A percentile compares a stretch with the other conserved stretches of the same genome.
Evolutionary conservation across 805 yeast species (phyloP).

Genomic region (Saccharomycopsis amapae): DNA sequence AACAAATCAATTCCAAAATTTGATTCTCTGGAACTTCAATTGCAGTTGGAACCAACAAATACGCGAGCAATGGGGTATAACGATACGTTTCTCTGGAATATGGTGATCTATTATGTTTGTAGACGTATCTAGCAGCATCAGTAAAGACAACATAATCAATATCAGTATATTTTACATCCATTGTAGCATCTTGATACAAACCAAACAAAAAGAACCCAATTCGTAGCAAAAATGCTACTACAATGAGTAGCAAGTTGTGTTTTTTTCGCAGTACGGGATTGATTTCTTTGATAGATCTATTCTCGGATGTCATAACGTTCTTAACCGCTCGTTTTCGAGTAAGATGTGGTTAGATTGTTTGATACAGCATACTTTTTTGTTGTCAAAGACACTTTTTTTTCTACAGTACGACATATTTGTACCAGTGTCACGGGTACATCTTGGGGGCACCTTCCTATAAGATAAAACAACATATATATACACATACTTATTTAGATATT

Average conservation of each 20-base stretch:
- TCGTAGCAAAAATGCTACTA: slow-evolving; percentile 35
- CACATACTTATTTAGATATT: slow-evolving; percentile 13
- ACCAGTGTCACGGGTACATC: too few relatives aligned
- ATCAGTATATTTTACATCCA: slow-evolving; percentile 85
- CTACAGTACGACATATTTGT: too few relatives aligned
- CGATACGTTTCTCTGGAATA: slow-evolving; percentile 82
- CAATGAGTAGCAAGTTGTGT: too few relatives aligned
- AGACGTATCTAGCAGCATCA: slow-evolving; percentile 77
- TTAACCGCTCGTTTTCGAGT: too few relatives aligned
- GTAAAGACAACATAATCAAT: slow-evolving; percentile 91
- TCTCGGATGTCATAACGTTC: too few relatives aligned
- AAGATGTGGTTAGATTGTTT: too few relatives aligned
- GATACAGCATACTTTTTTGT: too few relatives aligned
- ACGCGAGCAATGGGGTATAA: slow-evolving; percentile 85
- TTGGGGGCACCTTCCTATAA: too few relatives aligned
- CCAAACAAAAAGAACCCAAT: slow-evolving; percentile 70
- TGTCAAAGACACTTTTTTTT: too few relatives aligned
- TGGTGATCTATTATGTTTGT: slow-evolving; percentile 50
- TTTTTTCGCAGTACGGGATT: too few relatives aligned
- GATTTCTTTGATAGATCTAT: too few relatives aligned
- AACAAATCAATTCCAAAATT: slow-evolving; percentile 40
- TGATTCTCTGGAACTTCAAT: slow-evolving; percentile 41
- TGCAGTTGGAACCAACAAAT: slow-evolving; percentile 71
- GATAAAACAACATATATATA: background rate
- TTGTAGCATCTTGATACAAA: slow-evolving; percentile 71